These are phyloP conservation scores for Claviceps capensis DNA, from an alignment of 2,329 filamentous ascomycete species.

Conservation along the genomic window DNA sequence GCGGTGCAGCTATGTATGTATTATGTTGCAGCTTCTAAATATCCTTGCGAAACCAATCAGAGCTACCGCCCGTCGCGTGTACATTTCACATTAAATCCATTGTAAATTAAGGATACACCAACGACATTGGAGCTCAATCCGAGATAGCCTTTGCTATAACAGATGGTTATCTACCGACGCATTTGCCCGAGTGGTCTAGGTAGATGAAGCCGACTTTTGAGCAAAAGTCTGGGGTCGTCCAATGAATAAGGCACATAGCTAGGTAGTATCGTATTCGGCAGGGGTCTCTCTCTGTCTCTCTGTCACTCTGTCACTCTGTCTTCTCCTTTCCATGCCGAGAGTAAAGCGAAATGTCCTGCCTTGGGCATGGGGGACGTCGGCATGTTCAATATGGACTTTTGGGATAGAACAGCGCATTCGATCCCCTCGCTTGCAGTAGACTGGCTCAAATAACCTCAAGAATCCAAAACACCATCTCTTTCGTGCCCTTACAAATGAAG, in stretches of 20 bases:
- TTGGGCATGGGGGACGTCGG: no score
- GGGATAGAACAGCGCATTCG: no score
- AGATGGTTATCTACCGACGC: neutral
- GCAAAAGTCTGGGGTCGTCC: neutral
- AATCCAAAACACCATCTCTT: no score
- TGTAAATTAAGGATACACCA: constrained; percentile 4
- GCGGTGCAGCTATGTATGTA: neutral
- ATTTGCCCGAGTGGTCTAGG: neutral
- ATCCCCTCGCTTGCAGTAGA: no score
- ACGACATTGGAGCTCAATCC: neutral
- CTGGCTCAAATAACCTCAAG: no score
- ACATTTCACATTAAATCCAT: neutral
- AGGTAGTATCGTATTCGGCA: no score
- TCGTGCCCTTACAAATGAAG: neutral
- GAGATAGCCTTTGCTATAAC: neutral
- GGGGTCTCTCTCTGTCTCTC: no score
- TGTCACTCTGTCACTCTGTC: no score
- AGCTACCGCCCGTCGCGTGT: neutral
- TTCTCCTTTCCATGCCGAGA: no score
- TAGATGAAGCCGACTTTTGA: neutral
- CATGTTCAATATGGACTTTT: no score
- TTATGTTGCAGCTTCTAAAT: neutral
- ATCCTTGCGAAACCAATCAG: neutral
- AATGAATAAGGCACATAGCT: no score
- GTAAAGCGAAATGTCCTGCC: no score